Evolutionary conservation across 23 red algal species (phyloP), one percentile per base, ranked within the genome.

Genomic region (Gracilaria gracilis): DNA sequence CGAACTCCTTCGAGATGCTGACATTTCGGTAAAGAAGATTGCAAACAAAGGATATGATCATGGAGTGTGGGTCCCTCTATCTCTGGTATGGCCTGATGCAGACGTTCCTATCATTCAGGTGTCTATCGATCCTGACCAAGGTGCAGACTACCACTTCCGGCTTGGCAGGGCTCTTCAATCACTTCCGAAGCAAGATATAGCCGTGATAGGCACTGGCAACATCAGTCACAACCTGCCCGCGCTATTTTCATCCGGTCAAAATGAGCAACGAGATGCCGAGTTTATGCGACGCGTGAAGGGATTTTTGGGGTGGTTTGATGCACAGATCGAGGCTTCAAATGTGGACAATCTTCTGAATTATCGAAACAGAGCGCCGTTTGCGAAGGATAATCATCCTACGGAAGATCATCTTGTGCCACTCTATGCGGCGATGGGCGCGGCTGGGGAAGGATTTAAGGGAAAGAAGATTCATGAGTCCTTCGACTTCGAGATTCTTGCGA

Each of bases 51-150:
- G 71, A 38, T 88, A 47, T 38, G 71, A 75, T 48, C 67, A 88
- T 28, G 85, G 85, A 17, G 51, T 88, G 4, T 88, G 65, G 36
- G 85, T 88, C 21, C 85, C 85, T 16, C 65, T 88, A n/a, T 48
- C 42, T 33, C 20, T 75, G 20, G 36, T 85, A 24, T 85, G 57
- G 27, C 82, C 82, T 58, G 64, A 85, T 2, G 82, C 82, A 3
- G 54, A 85, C 17, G 50, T 78, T 23, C 85, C 85, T 0, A 65
- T 88, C n/a, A 25, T 88, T 21, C 37, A 53, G 21, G 27, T 88
- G 36, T 88, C 85, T 34, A 65, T 57, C 16, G 65, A 57, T 65
- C 38, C 85, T 5, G 85, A 75, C 8, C 49, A 88, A 29, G 62
- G 62, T 33, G 9, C 62, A 2, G 33, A 67, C 24, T 67, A 67